Evolutionary conservation across 331 rosid genomes (phyloP).

Genomic region (Malus hybrid): DNA sequence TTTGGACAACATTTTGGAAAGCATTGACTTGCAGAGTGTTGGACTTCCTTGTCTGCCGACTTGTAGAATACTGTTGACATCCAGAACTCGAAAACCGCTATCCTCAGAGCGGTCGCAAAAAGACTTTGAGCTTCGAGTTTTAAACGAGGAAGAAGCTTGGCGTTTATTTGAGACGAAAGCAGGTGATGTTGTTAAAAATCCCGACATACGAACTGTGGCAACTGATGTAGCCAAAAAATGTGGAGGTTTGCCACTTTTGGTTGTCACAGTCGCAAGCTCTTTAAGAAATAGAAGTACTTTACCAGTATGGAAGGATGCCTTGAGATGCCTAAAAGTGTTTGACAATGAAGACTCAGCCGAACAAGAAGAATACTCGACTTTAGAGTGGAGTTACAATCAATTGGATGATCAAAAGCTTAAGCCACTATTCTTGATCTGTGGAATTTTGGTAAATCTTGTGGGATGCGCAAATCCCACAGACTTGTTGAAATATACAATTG

Average conservation of each 20-base stretch:
- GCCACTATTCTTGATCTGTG: background rate
- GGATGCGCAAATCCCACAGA: conserved; percentile 19
- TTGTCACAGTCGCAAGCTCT: conserved; percentile 16
- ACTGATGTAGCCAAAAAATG: conserved; percentile 8
- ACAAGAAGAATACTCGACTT: no score
- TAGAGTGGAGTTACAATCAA: no score
- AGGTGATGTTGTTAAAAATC: background rate
- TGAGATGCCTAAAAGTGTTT: conserved; percentile 3
- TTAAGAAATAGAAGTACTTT: background rate
- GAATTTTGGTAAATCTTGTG: background rate
- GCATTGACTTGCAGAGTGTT: background rate
- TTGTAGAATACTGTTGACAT: background rate
- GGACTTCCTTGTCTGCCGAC: background rate
- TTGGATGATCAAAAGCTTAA: no score
- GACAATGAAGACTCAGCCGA: no score
- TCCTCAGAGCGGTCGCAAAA: background rate
- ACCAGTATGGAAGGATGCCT: conserved; percentile 19
- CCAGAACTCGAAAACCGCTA: no score
- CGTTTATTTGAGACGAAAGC: conserved; percentile 2
- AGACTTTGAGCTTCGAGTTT: background rate
- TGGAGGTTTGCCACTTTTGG: background rate
- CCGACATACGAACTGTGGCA: background rate
- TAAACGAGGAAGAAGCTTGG: conserved; percentile 17
- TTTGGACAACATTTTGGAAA: no score
- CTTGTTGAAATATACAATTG: conserved; percentile 9